A percentile compares a stretch with the other conserved stretches of the same genome.
Evolutionary conservation across 2,329 filamentous ascomycete genomes (phyloP).

Genomic region (Lachnum nothofagi): DNA sequence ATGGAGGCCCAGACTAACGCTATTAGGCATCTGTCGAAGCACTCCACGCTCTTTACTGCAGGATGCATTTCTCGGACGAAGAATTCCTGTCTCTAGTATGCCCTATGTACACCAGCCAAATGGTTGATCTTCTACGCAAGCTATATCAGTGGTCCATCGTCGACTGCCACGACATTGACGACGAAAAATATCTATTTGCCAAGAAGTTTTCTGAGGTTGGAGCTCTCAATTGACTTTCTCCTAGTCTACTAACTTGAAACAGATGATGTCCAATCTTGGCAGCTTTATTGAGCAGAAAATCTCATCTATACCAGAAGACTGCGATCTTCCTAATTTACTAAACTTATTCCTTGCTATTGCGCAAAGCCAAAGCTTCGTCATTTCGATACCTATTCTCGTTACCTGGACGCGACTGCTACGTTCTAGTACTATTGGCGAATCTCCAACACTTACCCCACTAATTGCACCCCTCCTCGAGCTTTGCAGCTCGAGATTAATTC

Average conservation of each 20-base stretch:
- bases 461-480: constrained; percentile 75
- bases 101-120: constrained; percentile 70
- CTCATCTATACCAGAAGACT: constrained; percentile 55
- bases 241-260: constrained; percentile 10
- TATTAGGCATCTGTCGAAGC: constrained; percentile 70
- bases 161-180: constrained; percentile 76
- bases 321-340: constrained; percentile 71
- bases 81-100: constrained; percentile 75
- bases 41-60: constrained; percentile 74
- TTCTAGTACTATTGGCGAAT: constrained; percentile 64
- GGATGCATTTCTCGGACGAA: constrained; percentile 67
- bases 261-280: constrained; percentile 82
- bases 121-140: constrained; percentile 64
- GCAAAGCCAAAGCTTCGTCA: constrained; percentile 78
- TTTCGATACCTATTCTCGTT: constrained; percentile 88
- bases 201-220: constrained; percentile 90
- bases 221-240: not conserved
- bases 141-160: constrained; percentile 77
- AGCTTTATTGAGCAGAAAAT: constrained; percentile 78
- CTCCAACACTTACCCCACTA: constrained; percentile 52
- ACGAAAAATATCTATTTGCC: constrained; percentile 83
- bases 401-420: constrained; percentile 81
- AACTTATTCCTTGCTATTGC: constrained; percentile 74
- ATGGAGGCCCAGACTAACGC: constrained; percentile 16
- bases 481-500: constrained; percentile 76